Conservation (phyloP, 768 basidiomycete genomes). For the Rhizopogon vinicolor region DNA sequence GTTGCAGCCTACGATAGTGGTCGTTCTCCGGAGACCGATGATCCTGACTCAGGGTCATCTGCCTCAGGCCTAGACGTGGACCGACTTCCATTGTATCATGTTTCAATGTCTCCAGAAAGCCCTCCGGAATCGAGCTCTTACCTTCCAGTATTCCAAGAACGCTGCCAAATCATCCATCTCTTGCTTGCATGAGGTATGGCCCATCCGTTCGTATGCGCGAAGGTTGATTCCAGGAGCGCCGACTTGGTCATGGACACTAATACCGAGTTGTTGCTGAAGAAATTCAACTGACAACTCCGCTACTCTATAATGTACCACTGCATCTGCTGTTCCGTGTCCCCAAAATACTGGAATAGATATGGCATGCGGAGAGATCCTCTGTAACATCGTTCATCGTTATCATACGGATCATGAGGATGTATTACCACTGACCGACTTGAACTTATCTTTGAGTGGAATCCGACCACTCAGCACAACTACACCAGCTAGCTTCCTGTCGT, state of each 20-base stretch:
- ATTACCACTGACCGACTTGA: conserved; percentile 27
- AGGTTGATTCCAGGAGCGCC: not conserved
- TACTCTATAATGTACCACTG: conserved; percentile 7
- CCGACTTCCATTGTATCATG: not conserved
- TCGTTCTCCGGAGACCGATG: not conserved
- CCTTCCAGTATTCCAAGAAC: conserved; percentile 9
- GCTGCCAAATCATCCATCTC: conserved; percentile 13
- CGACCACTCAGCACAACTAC: conserved; percentile 38
- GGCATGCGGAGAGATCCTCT: conserved; percentile 41
- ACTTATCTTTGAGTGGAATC: conserved; percentile 39
- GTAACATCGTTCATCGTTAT: not conserved
- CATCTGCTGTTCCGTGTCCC: conserved; percentile 18
- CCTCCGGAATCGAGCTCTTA: not conserved
- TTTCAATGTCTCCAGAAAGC: not conserved
- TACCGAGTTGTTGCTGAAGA: conserved; percentile 12
- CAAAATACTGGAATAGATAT: conserved; percentile 14
- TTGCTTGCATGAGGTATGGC: conserved; percentile 8
- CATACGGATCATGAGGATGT: not conserved
- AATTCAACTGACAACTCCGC: conserved; percentile 11
- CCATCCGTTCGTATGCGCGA: conserved; percentile 4
- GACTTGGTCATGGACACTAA: not conserved
- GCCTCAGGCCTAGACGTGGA: not conserved
- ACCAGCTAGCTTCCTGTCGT: conserved; percentile 34
- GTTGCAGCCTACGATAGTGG: not conserved
- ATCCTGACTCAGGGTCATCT: not conserved